A percentile compares a stretch with the other conserved stretches of the same genome.
phyloP scores from a whole-genome alignment of 192 early-diverging fungal species.

The Umbelopsis ramanniana region DNA sequence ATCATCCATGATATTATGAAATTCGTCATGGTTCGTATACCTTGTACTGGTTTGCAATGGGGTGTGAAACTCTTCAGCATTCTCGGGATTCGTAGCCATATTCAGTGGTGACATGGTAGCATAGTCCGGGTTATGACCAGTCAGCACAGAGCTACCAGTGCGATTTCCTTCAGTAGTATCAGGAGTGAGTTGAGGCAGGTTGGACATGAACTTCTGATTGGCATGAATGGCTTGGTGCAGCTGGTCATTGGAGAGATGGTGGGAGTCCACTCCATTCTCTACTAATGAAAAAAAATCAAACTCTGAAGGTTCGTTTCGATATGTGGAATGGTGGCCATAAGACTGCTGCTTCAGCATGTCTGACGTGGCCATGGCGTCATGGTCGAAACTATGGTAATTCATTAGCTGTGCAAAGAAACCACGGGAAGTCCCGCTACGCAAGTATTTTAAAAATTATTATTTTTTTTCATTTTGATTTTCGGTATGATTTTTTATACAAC shows the following conservation, averaged over 20 bases:
- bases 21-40: slow-evolving; percentile 8
- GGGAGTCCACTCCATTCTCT: slow-evolving; percentile 3
- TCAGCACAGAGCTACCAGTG: slow-evolving; percentile 27
- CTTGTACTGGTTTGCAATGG: slow-evolving; percentile 25
- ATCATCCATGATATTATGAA: slow-evolving; percentile 4
- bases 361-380: slow-evolving; percentile 3
- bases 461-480: not conserved
- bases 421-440: slow-evolving; percentile 14
- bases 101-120: slow-evolving; percentile 41
- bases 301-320: not conserved
- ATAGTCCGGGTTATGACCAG: slow-evolving; percentile 37
- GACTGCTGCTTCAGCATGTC: slow-evolving; percentile 13
- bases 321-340: not conserved
- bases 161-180: slow-evolving; percentile 27
- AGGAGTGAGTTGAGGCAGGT: slow-evolving; percentile 34
- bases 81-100: slow-evolving; percentile 25
- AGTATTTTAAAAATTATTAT: not conserved
- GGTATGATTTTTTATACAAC: not conserved
- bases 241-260: not conserved
- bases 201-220: slow-evolving; percentile 18
- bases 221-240: not conserved
- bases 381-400: slow-evolving; percentile 7
- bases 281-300: slow-evolving; percentile 36
- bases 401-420: slow-evolving; percentile 5
- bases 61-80: slow-evolving; percentile 23